These are phyloP conservation scores for Epichloe baconii DNA, from an alignment of 2,329 filamentous ascomycete species.

Conservation along the genomic window DNA sequence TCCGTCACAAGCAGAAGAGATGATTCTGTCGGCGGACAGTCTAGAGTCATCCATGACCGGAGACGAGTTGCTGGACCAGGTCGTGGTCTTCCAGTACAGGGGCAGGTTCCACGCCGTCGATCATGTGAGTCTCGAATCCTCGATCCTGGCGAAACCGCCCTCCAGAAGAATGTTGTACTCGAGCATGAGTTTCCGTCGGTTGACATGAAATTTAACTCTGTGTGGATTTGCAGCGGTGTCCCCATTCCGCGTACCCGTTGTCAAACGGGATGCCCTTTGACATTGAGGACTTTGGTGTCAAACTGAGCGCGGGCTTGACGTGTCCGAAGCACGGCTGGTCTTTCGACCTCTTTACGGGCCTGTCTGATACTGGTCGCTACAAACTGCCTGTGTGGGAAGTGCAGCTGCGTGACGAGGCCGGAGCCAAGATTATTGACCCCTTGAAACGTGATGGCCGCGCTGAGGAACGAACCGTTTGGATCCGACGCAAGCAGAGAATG, in stretches of 20 bases:
- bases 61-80: slow-evolving; percentile 39
- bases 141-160: background rate
- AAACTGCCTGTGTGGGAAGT: slow-evolving; percentile 51
- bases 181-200: no score
- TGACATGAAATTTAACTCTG: no score
- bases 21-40: slow-evolving; percentile 13
- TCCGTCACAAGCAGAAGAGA: slow-evolving; percentile 21
- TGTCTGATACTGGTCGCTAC: slow-evolving; percentile 48
- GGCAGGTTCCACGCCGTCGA: slow-evolving; percentile 55
- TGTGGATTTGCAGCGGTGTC: slow-evolving; percentile 38
- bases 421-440: slow-evolving; percentile 5
- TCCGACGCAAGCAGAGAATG: slow-evolving; percentile 28
- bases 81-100: slow-evolving; percentile 51
- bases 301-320: slow-evolving; percentile 46
- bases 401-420: slow-evolving; percentile 28
- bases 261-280: slow-evolving; percentile 52
- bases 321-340: slow-evolving; percentile 62
- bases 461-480: slow-evolving; percentile 26
- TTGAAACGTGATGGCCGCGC: background rate
- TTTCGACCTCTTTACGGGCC: slow-evolving; percentile 53
- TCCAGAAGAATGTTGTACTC: background rate
- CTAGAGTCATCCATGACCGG: background rate
- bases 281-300: slow-evolving; percentile 59
- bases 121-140: slow-evolving; percentile 36
- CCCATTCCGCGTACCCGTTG: slow-evolving; percentile 53